Evolutionary conservation across 2,329 filamentous ascomycete genomes (phyloP).

Genomic region (Piedraia hortae): DNA sequence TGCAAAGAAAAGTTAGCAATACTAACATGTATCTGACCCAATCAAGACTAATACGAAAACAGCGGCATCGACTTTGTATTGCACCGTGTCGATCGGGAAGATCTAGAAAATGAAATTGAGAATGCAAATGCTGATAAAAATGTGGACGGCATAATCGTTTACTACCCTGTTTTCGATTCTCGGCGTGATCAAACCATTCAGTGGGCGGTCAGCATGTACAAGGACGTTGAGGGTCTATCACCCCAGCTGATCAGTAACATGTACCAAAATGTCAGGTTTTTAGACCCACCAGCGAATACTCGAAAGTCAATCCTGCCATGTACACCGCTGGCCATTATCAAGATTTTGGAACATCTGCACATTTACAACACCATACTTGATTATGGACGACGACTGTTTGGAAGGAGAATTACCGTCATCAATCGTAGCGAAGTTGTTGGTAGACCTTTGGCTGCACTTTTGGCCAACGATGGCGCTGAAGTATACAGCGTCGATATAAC

Average conservation of each 20-base stretch:
- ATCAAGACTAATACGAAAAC: background rate
- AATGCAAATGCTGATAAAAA: slow-evolving; percentile 50
- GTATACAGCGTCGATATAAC: slow-evolving; percentile 89
- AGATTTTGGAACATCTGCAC: slow-evolving; percentile 82
- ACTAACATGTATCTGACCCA: slow-evolving; percentile 1
- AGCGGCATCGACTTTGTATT: slow-evolving; percentile 67
- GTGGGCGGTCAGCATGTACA: slow-evolving; percentile 66
- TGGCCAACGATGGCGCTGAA: slow-evolving; percentile 85
- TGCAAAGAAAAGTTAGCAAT: slow-evolving; percentile 68
- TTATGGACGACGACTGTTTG: slow-evolving; percentile 76
- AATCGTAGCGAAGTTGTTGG: slow-evolving; percentile 93
- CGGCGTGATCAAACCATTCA: slow-evolving; percentile 85
- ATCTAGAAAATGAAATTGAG: slow-evolving; percentile 69
- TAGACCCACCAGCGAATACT: slow-evolving; percentile 47
- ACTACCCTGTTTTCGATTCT: slow-evolving; percentile 90
- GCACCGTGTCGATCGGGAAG: slow-evolving; percentile 57
- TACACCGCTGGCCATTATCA: slow-evolving; percentile 84
- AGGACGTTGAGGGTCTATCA: slow-evolving; percentile 86
- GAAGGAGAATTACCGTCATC: slow-evolving; percentile 84
- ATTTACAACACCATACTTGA: slow-evolving; percentile 91
- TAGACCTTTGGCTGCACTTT: slow-evolving; percentile 63
- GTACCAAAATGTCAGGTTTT: slow-evolving; percentile 93
- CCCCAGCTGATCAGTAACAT: slow-evolving; percentile 96
- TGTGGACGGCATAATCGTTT: slow-evolving; percentile 82
- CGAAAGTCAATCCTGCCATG: slow-evolving; percentile 88